A percentile compares a stretch with the other conserved stretches of the same genome.
Evolutionary conservation across 2,329 filamentous ascomycete genomes (phyloP).

Genomic region (Penicillium sclerotiorum): DNA sequence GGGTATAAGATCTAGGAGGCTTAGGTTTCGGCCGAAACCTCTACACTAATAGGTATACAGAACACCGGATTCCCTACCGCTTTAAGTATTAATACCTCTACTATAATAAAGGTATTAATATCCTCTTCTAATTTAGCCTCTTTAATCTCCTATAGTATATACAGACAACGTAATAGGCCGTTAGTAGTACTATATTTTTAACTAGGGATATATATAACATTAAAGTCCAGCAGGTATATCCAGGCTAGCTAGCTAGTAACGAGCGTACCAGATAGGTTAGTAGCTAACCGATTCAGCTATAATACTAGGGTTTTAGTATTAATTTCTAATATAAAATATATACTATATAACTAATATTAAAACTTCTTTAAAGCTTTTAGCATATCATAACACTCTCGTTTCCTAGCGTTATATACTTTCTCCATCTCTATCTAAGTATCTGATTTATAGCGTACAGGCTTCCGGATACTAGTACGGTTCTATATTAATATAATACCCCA

Average conservation of each 20-base stretch:
- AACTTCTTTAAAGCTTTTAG: constrained; percentile 1
- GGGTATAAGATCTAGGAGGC: too few relatives aligned
- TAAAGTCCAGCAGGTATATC: too few relatives aligned
- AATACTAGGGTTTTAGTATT: neutral
- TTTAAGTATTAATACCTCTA: neutral
- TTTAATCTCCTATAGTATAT: neutral
- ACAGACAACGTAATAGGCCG: neutral
- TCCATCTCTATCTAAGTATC: too few relatives aligned
- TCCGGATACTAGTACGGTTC: too few relatives aligned
- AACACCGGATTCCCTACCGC: too few relatives aligned
- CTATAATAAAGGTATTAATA: too few relatives aligned
- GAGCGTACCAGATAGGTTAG: neutral
- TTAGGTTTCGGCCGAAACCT: too few relatives aligned
- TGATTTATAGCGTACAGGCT: too few relatives aligned
- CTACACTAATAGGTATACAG: too few relatives aligned
- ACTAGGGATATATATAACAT: too few relatives aligned
- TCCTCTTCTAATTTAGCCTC: neutral
- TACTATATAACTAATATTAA: neutral
- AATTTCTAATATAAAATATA: constrained; percentile 1
- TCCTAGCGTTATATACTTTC: too few relatives aligned
- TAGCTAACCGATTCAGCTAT: neutral
- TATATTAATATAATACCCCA: too few relatives aligned
- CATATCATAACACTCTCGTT: constrained; percentile 1
- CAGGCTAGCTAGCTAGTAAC: neutral
- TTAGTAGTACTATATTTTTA: neutral